phyloP scores from a whole-genome alignment of 345 rosid genomes.

The Raphanus raphanistrum region DNA sequence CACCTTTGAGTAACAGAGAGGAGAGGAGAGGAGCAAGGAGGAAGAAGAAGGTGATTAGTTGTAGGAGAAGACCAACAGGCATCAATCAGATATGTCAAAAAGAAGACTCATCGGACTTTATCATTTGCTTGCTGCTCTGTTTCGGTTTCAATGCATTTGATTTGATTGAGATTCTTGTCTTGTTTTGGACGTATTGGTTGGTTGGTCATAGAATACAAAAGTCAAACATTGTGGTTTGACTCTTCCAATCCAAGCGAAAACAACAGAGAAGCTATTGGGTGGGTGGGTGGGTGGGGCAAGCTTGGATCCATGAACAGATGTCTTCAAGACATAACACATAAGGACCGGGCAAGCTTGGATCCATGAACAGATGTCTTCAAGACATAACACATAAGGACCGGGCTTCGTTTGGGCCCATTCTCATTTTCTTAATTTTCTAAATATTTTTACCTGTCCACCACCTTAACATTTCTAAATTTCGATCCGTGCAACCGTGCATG shows the following conservation, averaged over 20 bases:
- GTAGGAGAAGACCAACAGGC: slow-evolving; percentile 4
- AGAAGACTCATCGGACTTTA: slow-evolving; percentile 8
- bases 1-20: slow-evolving; percentile 23
- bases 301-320: too few species aligned
- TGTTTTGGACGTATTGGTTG: slow-evolving; percentile 3
- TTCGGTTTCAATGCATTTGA: background rate
- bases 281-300: too few species aligned
- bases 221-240: slow-evolving; percentile 29
- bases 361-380: too few species aligned
- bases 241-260: background rate
- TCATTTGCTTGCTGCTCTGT: background rate
- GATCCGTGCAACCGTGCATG: too few species aligned
- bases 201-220: background rate
- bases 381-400: too few species aligned
- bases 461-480: too few species aligned
- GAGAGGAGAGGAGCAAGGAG: background rate
- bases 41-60: slow-evolving; percentile 10
- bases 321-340: too few species aligned
- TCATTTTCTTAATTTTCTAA: too few species aligned
- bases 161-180: background rate
- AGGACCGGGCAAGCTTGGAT: too few species aligned
- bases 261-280: background rate
- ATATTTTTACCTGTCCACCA: too few species aligned
- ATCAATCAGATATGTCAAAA: slow-evolving; percentile 24
- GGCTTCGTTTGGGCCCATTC: too few species aligned